These are phyloP conservation scores for Termitomyces sp. DNA, from an alignment of 768 basidiomycete genomes.

Conservation along the genomic window DNA sequence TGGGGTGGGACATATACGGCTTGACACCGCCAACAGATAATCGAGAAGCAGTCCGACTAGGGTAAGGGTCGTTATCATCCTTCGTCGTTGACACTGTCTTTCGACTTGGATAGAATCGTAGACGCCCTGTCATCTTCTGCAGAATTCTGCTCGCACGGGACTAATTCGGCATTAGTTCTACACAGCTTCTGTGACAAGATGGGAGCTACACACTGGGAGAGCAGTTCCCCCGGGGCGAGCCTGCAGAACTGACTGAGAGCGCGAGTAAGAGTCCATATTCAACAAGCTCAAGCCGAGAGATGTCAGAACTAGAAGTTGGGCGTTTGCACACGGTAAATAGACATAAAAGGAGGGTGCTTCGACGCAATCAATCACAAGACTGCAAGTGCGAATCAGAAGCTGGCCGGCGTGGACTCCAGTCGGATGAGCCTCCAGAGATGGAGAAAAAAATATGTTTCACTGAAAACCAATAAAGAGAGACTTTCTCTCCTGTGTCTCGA, in stretches of 20 bases:
- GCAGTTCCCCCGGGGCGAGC: constrained; percentile 13
- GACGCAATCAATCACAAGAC: constrained; percentile 5
- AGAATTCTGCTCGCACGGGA: constrained; percentile 28
- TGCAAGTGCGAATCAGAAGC: background rate
- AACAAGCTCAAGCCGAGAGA: background rate
- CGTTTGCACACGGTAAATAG: background rate
- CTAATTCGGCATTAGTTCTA: constrained; percentile 13
- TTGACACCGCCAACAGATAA: constrained; percentile 21
- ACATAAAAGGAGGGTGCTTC: constrained; percentile 1
- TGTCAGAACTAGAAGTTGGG: background rate
- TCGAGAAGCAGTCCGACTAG: constrained; percentile 19
- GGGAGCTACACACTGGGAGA: constrained; percentile 14
- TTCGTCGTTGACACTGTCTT: background rate
- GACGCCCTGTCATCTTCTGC: constrained; percentile 32
- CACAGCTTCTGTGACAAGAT: background rate
- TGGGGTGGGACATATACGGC: constrained; percentile 43
- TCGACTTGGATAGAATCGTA: constrained; percentile 17
- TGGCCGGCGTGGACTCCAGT: background rate
- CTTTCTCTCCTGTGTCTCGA: background rate
- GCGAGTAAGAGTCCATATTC: constrained; percentile 17
- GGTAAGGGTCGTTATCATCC: constrained; percentile 18
- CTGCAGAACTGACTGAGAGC: constrained; percentile 17
- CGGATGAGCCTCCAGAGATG: background rate
- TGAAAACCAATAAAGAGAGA: background rate
- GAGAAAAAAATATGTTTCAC: background rate